Evolutionary conservation across 805 yeast species (phyloP), one percentile per base, ranked within the genome.

Genomic region (Nakazawaea sp.): DNA sequence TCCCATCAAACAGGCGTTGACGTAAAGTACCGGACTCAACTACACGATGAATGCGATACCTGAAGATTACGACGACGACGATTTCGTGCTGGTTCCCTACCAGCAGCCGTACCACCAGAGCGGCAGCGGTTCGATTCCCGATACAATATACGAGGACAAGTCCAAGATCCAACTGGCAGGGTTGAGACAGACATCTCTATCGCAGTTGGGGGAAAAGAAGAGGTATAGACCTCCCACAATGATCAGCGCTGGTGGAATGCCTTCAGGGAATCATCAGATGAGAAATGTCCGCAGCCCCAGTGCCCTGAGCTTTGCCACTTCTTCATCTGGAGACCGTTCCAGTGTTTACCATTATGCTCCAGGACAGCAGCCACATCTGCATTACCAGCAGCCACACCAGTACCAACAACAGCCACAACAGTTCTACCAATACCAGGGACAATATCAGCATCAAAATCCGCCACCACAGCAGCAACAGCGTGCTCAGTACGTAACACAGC

Each of bases 21-120:
- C n/a, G n/a, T n/a, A n/a, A n/a, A n/a, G n/a, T n/a, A n/a, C n/a
- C n/a, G n/a, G n/a, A n/a, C n/a, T n/a, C n/a, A n/a, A n/a, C n/a
- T n/a, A n/a, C n/a, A n/a, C n/a, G 8, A 32, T 32, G 27, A 32
- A 32, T 11, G 17, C 29, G 15, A 36, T 38, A 26, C 42, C 42
- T 11, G 42, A 38, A 26, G 42, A 38, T 31, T 38, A 26, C 18
- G 42, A 38, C 27, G 35, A 30, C 17, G 42, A 38, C 12, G 42
- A 38, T 25, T 28, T 20, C 18, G 30, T n/a, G 8, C 36, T 32
- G 10, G 23, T 12, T 2, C 13, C 11, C 9, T 30, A 19, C 16
- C 30, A 32, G 5, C 17, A 23, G 7, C 28, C 31, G 17, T 28
- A 6, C 12, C 11, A 12, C 5, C 18, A 11, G 9, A 28, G 7